Conservation (phyloP, 495 filamentous ascomycete species). For the Lasiosphaeris hirsuta region DNA sequence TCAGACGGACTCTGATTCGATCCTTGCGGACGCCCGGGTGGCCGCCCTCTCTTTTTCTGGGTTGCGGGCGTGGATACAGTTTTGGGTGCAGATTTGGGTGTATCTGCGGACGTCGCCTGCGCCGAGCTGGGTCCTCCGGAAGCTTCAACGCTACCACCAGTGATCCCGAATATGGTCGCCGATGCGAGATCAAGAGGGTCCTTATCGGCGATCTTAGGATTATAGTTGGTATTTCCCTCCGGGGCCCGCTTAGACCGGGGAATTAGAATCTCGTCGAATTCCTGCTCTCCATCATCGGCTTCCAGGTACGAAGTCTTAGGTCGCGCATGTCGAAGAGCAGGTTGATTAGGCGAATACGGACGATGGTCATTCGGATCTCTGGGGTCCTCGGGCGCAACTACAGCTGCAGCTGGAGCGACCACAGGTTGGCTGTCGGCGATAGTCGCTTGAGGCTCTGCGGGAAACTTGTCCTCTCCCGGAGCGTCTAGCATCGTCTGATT, state of each 20-base stretch:
- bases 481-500: conserved; percentile 21
- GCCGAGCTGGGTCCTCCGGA: background rate
- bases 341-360: conserved; percentile 30
- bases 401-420: background rate
- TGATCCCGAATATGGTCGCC: conserved; percentile 25
- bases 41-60: conserved; percentile 19
- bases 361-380: conserved; percentile 15
- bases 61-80: too few relatives aligned
- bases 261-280: conserved; percentile 36
- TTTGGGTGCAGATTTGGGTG: too few relatives aligned
- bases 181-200: conserved; percentile 41
- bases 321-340: conserved; percentile 43
- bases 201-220: conserved; percentile 18
- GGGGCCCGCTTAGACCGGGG: conserved; percentile 24
- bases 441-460: background rate
- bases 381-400: conserved; percentile 5
- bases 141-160: background rate
- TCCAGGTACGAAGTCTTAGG: conserved; percentile 42
- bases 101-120: background rate
- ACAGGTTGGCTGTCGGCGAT: too few relatives aligned
- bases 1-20: conserved; percentile 8
- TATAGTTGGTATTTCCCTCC: conserved; percentile 13
- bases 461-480: background rate
- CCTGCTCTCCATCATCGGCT: conserved; percentile 34
- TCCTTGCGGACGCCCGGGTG: conserved; percentile 24